These are phyloP conservation scores for Aspergillus bridgeri DNA, from an alignment of 495 filamentous ascomycete genomes.

Conservation along the genomic window DNA sequence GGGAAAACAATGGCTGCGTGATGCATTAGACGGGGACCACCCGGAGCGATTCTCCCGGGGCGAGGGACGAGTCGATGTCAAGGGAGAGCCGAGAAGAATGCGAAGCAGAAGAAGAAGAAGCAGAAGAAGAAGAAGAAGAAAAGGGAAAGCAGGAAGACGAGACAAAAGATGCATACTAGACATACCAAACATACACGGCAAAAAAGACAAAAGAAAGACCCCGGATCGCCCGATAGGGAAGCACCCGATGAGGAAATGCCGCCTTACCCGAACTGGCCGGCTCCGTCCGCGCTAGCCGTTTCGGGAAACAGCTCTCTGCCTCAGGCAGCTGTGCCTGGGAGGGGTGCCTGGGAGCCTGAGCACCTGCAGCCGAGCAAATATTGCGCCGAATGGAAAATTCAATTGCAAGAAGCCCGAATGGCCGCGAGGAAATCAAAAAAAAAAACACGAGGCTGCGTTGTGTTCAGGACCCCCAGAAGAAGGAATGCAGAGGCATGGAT, in stretches of 20 bases:
- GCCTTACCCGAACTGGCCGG: conserved; percentile 16
- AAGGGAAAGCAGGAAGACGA: background rate
- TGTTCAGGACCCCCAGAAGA: too few species aligned
- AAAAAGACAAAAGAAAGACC: background rate
- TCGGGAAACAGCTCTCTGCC: conserved; percentile 14
- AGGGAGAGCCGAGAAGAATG: background rate
- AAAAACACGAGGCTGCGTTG: too few species aligned
- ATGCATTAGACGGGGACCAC: background rate
- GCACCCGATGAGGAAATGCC: conserved; percentile 11
- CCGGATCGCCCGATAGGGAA: conserved; percentile 27
- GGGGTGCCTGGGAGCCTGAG: too few species aligned
- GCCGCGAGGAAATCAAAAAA: too few species aligned
- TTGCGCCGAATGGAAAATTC: too few species aligned
- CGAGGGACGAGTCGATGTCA: too few species aligned
- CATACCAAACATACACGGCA: background rate
- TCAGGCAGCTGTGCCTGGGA: too few species aligned
- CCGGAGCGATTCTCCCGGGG: too few species aligned
- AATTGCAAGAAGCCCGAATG: too few species aligned
- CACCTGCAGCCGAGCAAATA: too few species aligned
- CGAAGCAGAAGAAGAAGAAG: background rate
- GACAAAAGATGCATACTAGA: background rate
- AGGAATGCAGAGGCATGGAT: background rate
- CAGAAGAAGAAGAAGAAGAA: background rate
- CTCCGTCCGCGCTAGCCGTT: conserved; percentile 10
- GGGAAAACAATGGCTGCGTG: background rate